These are phyloP conservation scores for Speleostelium caveatum DNA, from an alignment of 78 protist species.

Conservation along the genomic window DNA sequence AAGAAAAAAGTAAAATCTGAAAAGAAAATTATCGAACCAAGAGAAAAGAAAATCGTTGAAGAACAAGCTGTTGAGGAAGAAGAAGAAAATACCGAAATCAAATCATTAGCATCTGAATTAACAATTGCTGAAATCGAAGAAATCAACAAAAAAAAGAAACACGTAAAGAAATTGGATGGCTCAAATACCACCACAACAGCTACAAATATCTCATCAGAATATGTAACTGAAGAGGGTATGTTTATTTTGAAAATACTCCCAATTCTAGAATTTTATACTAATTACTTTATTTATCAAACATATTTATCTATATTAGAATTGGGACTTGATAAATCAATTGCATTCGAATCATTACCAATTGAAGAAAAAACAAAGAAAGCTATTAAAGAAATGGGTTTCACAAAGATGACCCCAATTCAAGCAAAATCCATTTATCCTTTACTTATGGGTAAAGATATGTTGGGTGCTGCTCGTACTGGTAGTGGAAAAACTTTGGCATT, in stretches of 20 bases:
- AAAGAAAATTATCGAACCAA: neutral
- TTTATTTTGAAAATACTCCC: neutral
- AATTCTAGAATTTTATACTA: neutral
- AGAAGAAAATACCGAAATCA: too few species aligned
- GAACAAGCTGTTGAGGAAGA: too few species aligned
- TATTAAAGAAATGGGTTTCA: slow-evolving; percentile 87
- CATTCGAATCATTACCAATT: slow-evolving; percentile 77
- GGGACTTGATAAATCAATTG: slow-evolving; percentile 32
- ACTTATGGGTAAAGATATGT: slow-evolving; percentile 94
- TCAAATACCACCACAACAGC: neutral
- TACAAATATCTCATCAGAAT: neutral
- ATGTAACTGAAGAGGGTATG: slow-evolving; percentile 33
- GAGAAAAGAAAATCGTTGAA: neutral
- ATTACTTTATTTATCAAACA: neutral
- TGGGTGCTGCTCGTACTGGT: slow-evolving; percentile 98
- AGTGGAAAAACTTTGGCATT: slow-evolving; percentile 98
- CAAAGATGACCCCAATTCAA: slow-evolving; percentile 96
- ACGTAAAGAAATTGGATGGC: neutral
- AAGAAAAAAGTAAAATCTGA: too few species aligned
- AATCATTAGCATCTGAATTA: slow-evolving; percentile 24
- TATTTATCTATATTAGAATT: slow-evolving; percentile 18
- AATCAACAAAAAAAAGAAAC: neutral
- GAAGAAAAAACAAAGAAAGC: slow-evolving; percentile 80
- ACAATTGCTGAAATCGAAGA: slow-evolving; percentile 1
- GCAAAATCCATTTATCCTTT: slow-evolving; percentile 91